Evolutionary conservation across 1,284 basidiomycete genomes (phyloP).

Genomic region (Marasmius oreades): DNA sequence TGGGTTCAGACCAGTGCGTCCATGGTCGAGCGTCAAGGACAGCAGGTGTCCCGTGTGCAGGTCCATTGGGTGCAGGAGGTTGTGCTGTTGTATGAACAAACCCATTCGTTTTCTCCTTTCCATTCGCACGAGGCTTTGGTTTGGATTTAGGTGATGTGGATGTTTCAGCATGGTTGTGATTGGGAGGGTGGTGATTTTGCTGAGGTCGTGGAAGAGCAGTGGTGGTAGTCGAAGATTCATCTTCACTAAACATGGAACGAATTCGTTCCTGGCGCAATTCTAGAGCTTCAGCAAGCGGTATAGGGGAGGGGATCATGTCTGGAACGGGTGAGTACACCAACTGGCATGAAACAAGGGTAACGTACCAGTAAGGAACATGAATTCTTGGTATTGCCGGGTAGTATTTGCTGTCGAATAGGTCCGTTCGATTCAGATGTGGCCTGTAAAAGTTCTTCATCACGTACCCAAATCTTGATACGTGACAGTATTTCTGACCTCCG

Average conservation of each 20-base stretch:
- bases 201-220: neutral
- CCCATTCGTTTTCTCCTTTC: slow-evolving; percentile 37
- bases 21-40: slow-evolving; percentile 14
- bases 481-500: slow-evolving; percentile 49
- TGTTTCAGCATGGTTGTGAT: slow-evolving; percentile 18
- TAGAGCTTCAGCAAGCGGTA: slow-evolving; percentile 57
- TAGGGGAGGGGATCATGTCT: slow-evolving; percentile 68
- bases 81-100: slow-evolving; percentile 16
- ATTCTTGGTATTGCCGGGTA: slow-evolving; percentile 58
- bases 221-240: slow-evolving; percentile 32
- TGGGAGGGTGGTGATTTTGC: slow-evolving; percentile 12
- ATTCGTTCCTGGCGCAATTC: slow-evolving; percentile 51
- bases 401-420: slow-evolving; percentile 41
- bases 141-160: slow-evolving; percentile 35
- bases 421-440: slow-evolving; percentile 9
- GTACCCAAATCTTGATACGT: slow-evolving; percentile 69
- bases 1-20: slow-evolving; percentile 15
- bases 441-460: slow-evolving; percentile 19
- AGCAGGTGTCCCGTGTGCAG: neutral
- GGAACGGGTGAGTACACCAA: slow-evolving; percentile 6
- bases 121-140: slow-evolving; percentile 35
- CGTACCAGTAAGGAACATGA: slow-evolving; percentile 65
- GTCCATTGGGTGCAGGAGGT: slow-evolving; percentile 13
- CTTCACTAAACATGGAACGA: slow-evolving; percentile 47
- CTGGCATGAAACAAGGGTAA: slow-evolving; percentile 4